Evolutionary conservation across 495 filamentous ascomycete genomes (phyloP).

Genomic region (Entonaema liquescens): DNA sequence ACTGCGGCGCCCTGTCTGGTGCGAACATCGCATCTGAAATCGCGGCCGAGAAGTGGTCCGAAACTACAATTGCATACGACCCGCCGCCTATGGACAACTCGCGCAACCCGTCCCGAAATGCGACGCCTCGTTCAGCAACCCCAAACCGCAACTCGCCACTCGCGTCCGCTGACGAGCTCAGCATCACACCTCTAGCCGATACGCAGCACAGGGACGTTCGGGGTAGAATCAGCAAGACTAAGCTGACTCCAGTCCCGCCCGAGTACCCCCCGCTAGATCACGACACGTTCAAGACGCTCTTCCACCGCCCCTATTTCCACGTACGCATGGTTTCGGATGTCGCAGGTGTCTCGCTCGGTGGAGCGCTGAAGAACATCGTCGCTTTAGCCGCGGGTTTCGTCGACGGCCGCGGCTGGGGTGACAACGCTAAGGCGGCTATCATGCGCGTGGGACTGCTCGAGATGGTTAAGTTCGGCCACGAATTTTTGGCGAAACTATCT

Average conservation of each 20-base stretch:
- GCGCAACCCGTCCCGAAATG: slow-evolving; percentile 71
- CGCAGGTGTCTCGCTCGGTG: slow-evolving; percentile 92
- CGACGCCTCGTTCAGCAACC: slow-evolving; percentile 69
- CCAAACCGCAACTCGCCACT: slow-evolving; percentile 47
- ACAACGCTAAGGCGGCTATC: slow-evolving; percentile 96
- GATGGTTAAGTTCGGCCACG: slow-evolving; percentile 92
- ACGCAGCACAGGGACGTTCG: slow-evolving; percentile 69
- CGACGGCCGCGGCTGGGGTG: slow-evolving; percentile 94
- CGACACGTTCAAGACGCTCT: slow-evolving; percentile 77
- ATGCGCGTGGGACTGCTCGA: slow-evolving; percentile 95
- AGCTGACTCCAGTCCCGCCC: slow-evolving; percentile 74
- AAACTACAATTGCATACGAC: slow-evolving; percentile 96
- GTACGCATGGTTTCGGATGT: slow-evolving; percentile 91
- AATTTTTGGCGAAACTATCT: slow-evolving; percentile 83
- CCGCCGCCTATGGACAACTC: slow-evolving; percentile 84
- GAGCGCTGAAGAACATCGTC: slow-evolving; percentile 97
- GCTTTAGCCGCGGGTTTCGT: slow-evolving; percentile 95
- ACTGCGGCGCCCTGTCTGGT: slow-evolving; percentile 94
- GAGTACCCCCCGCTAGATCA: slow-evolving; percentile 88
- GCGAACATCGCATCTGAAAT: slow-evolving; percentile 98
- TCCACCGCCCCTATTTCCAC: slow-evolving; percentile 98
- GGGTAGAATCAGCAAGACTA: slow-evolving; percentile 67
- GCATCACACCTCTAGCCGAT: slow-evolving; percentile 55
- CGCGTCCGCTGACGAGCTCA: slow-evolving; percentile 65
- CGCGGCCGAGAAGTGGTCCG: slow-evolving; percentile 92